Conservation (phyloP, 2,329 filamentous ascomycete genomes). For the Apiospora pterosperma region DNA sequence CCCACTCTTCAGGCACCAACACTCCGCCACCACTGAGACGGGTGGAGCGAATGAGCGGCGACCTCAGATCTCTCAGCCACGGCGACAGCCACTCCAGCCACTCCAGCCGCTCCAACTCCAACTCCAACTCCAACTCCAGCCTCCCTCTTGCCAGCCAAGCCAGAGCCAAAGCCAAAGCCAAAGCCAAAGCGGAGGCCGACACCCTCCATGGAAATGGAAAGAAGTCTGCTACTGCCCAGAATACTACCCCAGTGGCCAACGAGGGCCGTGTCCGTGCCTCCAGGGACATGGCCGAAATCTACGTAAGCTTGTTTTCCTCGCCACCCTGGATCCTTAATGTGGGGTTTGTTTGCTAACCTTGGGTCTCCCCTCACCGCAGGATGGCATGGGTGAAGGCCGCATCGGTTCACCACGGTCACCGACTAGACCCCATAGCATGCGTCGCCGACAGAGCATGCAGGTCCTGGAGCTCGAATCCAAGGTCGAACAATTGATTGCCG, state of each 20-base stretch:
- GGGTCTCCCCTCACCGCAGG: slow-evolving; percentile 53
- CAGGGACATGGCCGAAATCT: slow-evolving; percentile 89
- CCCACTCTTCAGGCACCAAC: slow-evolving; percentile 45
- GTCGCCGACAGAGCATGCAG: slow-evolving; percentile 96
- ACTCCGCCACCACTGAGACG: slow-evolving; percentile 67
- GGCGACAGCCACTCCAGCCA: slow-evolving; percentile 18
- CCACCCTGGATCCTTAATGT: no score
- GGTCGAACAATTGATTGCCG: slow-evolving; percentile 79
- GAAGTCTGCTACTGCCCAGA: no score
- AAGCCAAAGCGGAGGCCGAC: no score
- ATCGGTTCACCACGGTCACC: slow-evolving; percentile 86
- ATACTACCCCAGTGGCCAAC: slow-evolving; percentile 70
- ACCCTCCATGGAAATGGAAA: no score
- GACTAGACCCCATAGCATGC: slow-evolving; percentile 91
- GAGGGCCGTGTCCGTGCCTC: slow-evolving; percentile 78
- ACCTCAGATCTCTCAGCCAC: slow-evolving; percentile 66
- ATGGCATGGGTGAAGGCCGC: slow-evolving; percentile 88
- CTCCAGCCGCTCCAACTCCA: slow-evolving; percentile 14
- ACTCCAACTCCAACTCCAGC: slow-evolving; percentile 30
- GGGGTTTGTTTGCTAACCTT: slow-evolving; percentile 9
- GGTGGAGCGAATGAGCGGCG: slow-evolving; percentile 68
- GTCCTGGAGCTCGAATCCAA: slow-evolving; percentile 84
- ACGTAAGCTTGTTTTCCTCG: slow-evolving; percentile 62
- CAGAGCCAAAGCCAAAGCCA: slow-evolving; percentile 20
- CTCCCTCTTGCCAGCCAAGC: no score